These are phyloP conservation scores for Paramecium tetraurelia DNA, from an alignment of 73 alveolate species.

Conservation along the genomic window DNA sequence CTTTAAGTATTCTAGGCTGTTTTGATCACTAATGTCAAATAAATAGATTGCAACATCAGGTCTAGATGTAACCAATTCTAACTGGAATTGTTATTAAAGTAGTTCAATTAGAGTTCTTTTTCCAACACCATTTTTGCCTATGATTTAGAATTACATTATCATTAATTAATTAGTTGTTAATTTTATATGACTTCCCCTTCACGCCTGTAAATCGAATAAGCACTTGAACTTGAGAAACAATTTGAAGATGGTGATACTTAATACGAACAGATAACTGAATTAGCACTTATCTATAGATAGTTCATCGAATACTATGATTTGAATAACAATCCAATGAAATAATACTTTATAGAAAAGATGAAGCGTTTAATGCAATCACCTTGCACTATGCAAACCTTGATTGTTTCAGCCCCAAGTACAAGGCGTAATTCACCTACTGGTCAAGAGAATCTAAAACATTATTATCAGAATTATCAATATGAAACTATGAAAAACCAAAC, in stretches of 20 bases:
- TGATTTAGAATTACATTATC: not conserved
- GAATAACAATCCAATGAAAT: not conserved
- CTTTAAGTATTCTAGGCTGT: not conserved
- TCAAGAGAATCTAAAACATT: not conserved
- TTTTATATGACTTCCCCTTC: not conserved
- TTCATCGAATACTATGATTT: not conserved
- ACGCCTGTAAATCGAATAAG: not conserved
- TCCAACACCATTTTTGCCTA: not conserved
- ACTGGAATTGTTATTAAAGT: not conserved
- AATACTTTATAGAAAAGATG: not conserved
- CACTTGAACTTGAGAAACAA: not conserved
- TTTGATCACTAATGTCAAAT: not conserved
- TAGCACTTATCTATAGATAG: not conserved
- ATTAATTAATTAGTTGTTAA: not conserved
- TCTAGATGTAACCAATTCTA: not conserved
- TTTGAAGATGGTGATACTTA: not conserved
- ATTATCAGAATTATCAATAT: not conserved
- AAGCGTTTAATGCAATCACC: not conserved
- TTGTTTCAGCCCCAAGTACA: not conserved
- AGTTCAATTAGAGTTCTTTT: not conserved
- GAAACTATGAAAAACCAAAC: not conserved
- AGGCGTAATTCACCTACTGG: not conserved
- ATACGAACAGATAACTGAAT: not conserved
- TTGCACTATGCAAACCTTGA: not conserved
- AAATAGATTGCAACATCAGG: not conserved